Conservation (phyloP, 2,329 filamentous ascomycete genomes). For the Aspergillus hortae region DNA sequence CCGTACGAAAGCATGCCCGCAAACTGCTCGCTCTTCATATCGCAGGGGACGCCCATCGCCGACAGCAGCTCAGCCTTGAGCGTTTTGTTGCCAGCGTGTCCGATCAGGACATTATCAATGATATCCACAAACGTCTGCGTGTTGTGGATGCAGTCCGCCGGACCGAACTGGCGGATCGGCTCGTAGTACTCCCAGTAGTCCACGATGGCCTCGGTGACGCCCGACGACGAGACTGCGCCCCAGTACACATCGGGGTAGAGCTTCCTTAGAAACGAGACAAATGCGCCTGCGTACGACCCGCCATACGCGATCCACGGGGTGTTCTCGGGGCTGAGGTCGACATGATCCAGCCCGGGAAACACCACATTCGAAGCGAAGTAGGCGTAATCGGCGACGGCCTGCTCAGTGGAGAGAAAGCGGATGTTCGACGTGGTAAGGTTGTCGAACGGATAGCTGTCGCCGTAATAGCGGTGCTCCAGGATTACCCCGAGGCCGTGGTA, state of each 20-base stretch:
- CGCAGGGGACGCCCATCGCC: constrained; percentile 46
- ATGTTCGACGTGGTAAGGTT: constrained; percentile 67
- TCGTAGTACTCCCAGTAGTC: constrained; percentile 70
- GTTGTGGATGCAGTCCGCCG: constrained; percentile 60
- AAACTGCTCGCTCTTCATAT: constrained; percentile 13
- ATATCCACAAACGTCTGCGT: constrained; percentile 60
- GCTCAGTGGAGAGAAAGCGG: constrained; percentile 79
- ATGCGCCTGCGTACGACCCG: constrained; percentile 77
- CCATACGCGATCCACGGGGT: constrained; percentile 77
- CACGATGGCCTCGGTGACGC: constrained; percentile 71
- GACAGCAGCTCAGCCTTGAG: constrained; percentile 49
- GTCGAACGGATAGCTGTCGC: constrained; percentile 65
- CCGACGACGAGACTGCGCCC: constrained; percentile 76
- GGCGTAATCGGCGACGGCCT: constrained; percentile 74
- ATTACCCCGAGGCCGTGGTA: constrained; percentile 74
- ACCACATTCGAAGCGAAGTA: constrained; percentile 74
- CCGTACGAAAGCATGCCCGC: constrained; percentile 38
- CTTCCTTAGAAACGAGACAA: constrained; percentile 72
- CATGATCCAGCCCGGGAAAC: constrained; percentile 66
- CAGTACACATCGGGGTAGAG: constrained; percentile 75
- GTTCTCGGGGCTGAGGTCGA: constrained; percentile 61
- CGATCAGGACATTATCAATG: constrained; percentile 56
- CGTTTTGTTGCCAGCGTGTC: constrained; percentile 42
- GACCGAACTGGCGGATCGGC: constrained; percentile 54
- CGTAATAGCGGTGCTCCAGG: constrained; percentile 86